These are phyloP conservation scores for Nicotiana tomentosiformis DNA, from an alignment of 257 asterid genomes.

Conservation along the genomic window DNA sequence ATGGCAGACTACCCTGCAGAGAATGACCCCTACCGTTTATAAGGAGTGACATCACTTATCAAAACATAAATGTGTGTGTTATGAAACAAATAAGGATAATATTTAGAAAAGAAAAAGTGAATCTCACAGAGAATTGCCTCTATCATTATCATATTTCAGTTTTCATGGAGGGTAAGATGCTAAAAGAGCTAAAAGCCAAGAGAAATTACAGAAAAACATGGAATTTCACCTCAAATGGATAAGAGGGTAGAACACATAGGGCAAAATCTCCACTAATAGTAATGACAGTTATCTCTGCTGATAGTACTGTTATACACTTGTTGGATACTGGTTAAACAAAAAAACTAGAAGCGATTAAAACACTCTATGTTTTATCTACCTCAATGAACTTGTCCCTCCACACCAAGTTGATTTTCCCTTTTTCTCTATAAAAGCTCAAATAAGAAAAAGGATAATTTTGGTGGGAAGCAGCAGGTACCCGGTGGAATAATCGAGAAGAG, in stretches of 20 bases:
- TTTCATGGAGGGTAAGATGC: not conserved
- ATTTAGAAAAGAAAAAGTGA: not conserved
- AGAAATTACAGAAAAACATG: not conserved
- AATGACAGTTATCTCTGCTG: not conserved
- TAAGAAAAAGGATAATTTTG: not conserved
- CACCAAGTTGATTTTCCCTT: not conserved
- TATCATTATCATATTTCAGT: not conserved
- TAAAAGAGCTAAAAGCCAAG: not conserved
- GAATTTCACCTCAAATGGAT: not conserved
- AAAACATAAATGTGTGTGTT: not conserved
- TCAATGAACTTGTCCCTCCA: not conserved
- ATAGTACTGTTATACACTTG: not conserved
- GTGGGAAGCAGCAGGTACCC: not conserved
- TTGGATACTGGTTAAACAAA: not conserved
- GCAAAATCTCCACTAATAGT: not conserved
- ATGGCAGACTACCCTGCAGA: not conserved
- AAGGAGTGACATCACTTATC: not conserved
- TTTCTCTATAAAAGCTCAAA: not conserved
- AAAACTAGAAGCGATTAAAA: not conserved
- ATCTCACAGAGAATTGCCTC: not conserved
- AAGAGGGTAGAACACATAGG: not conserved
- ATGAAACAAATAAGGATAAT: not conserved
- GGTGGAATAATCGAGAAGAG: not conserved
- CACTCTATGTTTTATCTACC: not conserved
- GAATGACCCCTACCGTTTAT: not conserved